phyloP scores from a whole-genome alignment of 192 early-diverging fungal species.

The Coemansia sp. region DNA sequence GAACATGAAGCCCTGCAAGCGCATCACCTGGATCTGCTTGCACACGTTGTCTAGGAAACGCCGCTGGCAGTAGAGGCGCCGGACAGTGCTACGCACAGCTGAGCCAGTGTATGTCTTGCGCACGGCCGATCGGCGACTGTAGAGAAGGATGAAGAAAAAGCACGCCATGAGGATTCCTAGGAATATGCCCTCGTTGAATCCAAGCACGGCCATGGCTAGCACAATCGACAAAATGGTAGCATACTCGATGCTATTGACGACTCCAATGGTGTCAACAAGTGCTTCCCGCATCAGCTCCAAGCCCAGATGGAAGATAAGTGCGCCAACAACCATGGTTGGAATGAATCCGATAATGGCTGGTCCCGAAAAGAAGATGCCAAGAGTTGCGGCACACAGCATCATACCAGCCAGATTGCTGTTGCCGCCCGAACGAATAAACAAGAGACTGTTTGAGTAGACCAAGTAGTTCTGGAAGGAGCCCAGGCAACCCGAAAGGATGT shows the following conservation, averaged over 20 bases:
- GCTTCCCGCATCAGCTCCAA: slow-evolving; percentile 92
- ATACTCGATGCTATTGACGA: slow-evolving; percentile 88
- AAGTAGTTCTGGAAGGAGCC: slow-evolving; percentile 88
- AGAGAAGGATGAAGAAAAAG: slow-evolving; percentile 89
- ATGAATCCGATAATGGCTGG: slow-evolving; percentile 88
- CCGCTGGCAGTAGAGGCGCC: slow-evolving; percentile 85
- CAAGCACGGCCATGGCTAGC: slow-evolving; percentile 80
- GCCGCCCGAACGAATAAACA: slow-evolving; percentile 94
- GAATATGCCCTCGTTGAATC: slow-evolving; percentile 98
- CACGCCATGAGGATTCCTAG: slow-evolving; percentile 91
- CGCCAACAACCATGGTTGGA: slow-evolving; percentile 91
- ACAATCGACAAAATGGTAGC: slow-evolving; percentile 85
- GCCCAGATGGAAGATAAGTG: slow-evolving; percentile 94
- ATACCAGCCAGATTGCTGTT: slow-evolving; percentile 80
- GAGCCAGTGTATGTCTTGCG: slow-evolving; percentile 68
- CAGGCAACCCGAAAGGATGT: slow-evolving; percentile 75
- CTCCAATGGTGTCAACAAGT: slow-evolving; percentile 80
- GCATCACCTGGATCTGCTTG: slow-evolving; percentile 82
- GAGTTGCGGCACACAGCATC: slow-evolving; percentile 76
- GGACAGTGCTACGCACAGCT: slow-evolving; percentile 80
- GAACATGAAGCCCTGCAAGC: slow-evolving; percentile 94
- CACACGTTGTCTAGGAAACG: slow-evolving; percentile 81
- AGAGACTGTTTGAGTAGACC: slow-evolving; percentile 87
- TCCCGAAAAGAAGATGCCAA: slow-evolving; percentile 77
- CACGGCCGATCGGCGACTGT: slow-evolving; percentile 65